Conservation (phyloP, 2,329 filamentous ascomycete genomes). For the Alternaria sp. region DNA sequence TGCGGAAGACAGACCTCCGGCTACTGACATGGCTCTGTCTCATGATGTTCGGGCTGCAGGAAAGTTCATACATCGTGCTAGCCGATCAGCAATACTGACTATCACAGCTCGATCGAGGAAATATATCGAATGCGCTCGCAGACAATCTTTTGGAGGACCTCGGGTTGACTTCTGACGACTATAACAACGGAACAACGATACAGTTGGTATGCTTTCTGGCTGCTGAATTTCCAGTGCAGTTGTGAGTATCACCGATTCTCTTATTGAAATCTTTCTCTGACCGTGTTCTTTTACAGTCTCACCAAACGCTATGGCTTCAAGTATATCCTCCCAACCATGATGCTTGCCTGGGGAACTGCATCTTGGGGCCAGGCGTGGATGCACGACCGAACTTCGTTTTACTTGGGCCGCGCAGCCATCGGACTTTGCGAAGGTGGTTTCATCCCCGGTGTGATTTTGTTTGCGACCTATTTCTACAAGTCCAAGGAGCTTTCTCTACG, state of each 20-base stretch:
- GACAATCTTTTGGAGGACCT: constrained; percentile 41
- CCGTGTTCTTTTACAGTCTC: constrained; percentile 20
- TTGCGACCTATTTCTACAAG: constrained; percentile 78
- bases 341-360: constrained; percentile 53
- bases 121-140: constrained; percentile 45
- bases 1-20: constrained; percentile 55
- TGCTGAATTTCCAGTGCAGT: constrained; percentile 52
- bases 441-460: constrained; percentile 68
- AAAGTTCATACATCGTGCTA: not conserved
- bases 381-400: constrained; percentile 52
- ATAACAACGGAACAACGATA: constrained; percentile 52
- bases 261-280: not conserved
- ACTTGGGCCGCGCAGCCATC: constrained; percentile 49
- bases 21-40: constrained; percentile 37
- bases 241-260: constrained; percentile 18
- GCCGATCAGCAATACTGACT: not conserved
- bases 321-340: constrained; percentile 51
- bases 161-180: constrained; percentile 39
- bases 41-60: constrained; percentile 53
- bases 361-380: constrained; percentile 72
- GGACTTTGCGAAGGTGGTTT: constrained; percentile 58
- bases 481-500: constrained; percentile 71
- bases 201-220: constrained; percentile 85
- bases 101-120: constrained; percentile 57
- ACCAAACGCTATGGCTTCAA: constrained; percentile 54